A percentile compares a stretch with the other conserved stretches of the same genome.
These are phyloP conservation scores for Talaromyces sp. DNA, from an alignment of 2,329 filamentous ascomycete species.

Conservation along the genomic window DNA sequence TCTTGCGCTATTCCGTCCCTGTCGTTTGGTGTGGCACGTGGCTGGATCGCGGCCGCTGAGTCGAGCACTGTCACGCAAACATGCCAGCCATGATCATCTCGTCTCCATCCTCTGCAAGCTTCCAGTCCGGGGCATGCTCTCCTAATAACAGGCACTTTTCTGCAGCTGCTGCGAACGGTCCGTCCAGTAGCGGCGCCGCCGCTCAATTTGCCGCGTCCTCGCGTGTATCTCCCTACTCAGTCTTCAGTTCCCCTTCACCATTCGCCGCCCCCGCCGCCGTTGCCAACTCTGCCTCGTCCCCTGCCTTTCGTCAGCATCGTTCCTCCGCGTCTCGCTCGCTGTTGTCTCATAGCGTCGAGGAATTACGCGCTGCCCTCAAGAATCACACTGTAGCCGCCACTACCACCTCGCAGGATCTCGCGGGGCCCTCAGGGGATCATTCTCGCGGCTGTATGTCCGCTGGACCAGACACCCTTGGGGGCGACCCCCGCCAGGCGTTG, in stretches of 20 bases:
- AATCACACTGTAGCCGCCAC: conserved; percentile 38
- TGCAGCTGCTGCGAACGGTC: conserved; percentile 15
- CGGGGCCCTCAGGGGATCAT: conserved; percentile 30
- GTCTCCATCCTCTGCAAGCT: conserved; percentile 38
- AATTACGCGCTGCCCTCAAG: conserved; percentile 39
- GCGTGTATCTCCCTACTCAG: conserved; percentile 8
- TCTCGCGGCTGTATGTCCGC: conserved; percentile 35
- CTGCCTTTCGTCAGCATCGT: conserved; percentile 7
- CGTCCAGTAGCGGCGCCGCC: conserved; percentile 20
- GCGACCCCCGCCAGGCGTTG: conserved; percentile 24
- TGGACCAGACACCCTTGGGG: conserved; percentile 33
- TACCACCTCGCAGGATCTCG: conserved; percentile 24
- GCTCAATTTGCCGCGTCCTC: conserved; percentile 7
- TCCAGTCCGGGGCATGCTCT: conserved; percentile 32
- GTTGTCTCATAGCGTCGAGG: conserved; percentile 36
- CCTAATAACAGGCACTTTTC: conserved; percentile 17
- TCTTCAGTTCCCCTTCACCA: not conserved
- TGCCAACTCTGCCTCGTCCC: not conserved
- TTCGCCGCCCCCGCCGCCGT: conserved; percentile 9
- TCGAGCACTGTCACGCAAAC: not conserved
- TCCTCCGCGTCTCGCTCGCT: conserved; percentile 17
- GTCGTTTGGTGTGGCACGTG: conserved; percentile 14
- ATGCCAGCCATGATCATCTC: conserved; percentile 37
- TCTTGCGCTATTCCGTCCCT: conserved; percentile 10
- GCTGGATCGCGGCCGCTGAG: conserved; percentile 11